Evolutionary conservation across 352 stramenopile genomes (phyloP).

Genomic region (Phytophthora capsici): DNA sequence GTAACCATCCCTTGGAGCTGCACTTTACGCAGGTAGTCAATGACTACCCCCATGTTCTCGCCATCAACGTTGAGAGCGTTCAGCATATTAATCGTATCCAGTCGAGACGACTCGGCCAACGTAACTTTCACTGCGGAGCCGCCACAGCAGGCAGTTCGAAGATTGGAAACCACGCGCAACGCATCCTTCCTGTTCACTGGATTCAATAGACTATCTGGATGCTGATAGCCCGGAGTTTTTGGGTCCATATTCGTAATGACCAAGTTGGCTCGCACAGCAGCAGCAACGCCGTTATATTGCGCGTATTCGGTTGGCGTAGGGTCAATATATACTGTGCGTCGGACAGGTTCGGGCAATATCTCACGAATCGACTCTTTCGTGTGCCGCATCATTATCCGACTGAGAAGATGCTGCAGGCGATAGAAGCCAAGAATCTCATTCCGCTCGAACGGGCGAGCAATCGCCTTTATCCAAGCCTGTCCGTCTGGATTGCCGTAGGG

Average conservation of each 20-base stretch:
- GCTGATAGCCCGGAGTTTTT: conserved; percentile 54
- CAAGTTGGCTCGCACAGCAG: conserved; percentile 69
- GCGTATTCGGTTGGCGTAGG: conserved; percentile 72
- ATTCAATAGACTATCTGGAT: conserved; percentile 82
- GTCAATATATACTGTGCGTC: conserved; percentile 61
- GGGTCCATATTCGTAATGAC: conserved; percentile 82
- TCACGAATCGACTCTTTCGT: conserved; percentile 91
- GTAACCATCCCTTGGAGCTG: conserved; percentile 49
- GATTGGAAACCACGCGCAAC: conserved; percentile 60
- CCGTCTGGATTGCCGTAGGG: conserved; percentile 82
- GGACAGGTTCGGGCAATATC: conserved; percentile 63
- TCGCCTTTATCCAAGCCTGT: conserved; percentile 80
- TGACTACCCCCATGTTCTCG: conserved; percentile 46
- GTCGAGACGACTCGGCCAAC: conserved; percentile 44
- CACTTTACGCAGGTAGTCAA: conserved; percentile 67
- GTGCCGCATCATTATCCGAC: conserved; percentile 95
- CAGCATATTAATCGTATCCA: conserved; percentile 75
- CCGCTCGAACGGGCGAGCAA: conserved; percentile 74
- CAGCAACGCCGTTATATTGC: conserved; percentile 75
- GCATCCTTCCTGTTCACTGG: conserved; percentile 71
- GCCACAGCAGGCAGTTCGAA: conserved; percentile 66
- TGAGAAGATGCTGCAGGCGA: conserved; percentile 85
- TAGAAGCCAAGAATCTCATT: conserved; percentile 65
- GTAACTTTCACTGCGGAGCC: conserved; percentile 53
- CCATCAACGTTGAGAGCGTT: conserved; percentile 43